A percentile compares a stretch with the other conserved stretches of the same genome.
Conservation (phyloP, 2,329 filamentous ascomycete species). For the Aspergillus chevalieri region DNA sequence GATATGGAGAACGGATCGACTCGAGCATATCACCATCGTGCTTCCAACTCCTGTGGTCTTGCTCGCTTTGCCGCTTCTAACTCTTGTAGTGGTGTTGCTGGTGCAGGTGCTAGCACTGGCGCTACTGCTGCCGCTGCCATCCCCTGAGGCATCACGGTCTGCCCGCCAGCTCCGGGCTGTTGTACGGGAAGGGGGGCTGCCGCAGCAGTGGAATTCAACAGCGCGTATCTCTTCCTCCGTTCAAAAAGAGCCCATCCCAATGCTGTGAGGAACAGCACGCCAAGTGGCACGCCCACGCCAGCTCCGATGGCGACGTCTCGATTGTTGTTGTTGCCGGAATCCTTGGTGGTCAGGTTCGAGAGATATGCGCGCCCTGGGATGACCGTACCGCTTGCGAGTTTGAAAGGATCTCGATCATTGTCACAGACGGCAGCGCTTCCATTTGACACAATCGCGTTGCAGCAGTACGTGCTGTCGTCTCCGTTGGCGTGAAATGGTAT, state of each 20-base stretch:
- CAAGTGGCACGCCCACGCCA: not conserved
- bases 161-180: not conserved
- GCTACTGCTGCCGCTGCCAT: not conserved
- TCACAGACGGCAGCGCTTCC: not conserved
- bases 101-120: not conserved
- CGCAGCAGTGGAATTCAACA: not conserved
- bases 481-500: not conserved
- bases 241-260: not conserved
- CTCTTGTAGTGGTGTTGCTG: not conserved
- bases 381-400: not conserved
- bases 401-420: not conserved
- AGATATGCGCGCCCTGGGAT: not conserved
- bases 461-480: not conserved
- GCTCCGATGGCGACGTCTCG: not conserved
- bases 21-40: not conserved
- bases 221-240: not conserved
- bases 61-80: not conserved
- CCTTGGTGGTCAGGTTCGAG: not conserved
- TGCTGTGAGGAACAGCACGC: not conserved
- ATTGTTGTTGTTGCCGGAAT: not conserved
- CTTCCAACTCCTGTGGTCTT: not conserved
- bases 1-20: not conserved
- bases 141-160: not conserved
- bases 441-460: not conserved
- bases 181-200: not conserved